Conservation (phyloP, 768 basidiomycete genomes). For the Pisolithus albus region DNA sequence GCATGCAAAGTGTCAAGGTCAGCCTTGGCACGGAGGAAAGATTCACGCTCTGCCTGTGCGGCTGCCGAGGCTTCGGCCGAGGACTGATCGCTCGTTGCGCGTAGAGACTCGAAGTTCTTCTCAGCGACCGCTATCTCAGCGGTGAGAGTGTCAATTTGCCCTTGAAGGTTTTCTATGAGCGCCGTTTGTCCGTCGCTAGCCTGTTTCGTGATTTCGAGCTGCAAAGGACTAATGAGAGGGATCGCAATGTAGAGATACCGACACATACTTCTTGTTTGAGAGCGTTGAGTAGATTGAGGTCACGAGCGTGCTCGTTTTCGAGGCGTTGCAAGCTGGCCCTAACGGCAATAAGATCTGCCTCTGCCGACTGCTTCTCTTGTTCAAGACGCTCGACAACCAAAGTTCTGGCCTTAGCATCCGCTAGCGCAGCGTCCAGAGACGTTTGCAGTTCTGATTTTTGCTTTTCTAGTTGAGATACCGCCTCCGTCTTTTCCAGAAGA, state of each 20-base stretch:
- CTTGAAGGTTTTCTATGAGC: conserved; percentile 41
- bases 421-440: conserved; percentile 40
- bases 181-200: conserved; percentile 36
- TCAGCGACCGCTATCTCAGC: conserved; percentile 43
- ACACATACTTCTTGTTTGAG: conserved; percentile 47
- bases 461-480: conserved; percentile 46
- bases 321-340: conserved; percentile 36
- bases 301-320: conserved; percentile 21
- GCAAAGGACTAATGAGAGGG: conserved; percentile 4
- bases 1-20: conserved; percentile 50
- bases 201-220: conserved; percentile 50
- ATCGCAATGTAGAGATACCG: neutral
- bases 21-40: conserved; percentile 55
- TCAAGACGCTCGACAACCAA: conserved; percentile 41
- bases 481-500: conserved; percentile 45
- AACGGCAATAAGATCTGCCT: conserved; percentile 40
- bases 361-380: conserved; percentile 41
- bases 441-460: conserved; percentile 44
- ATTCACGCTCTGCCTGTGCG: conserved; percentile 56
- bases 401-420: conserved; percentile 44
- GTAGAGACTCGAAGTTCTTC: conserved; percentile 46
- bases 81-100: conserved; percentile 39
- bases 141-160: conserved; percentile 46
- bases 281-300: conserved; percentile 30
- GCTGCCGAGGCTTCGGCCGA: conserved; percentile 40